These are phyloP conservation scores for Tephrocybe sp. DNA, from an alignment of 768 basidiomycete genomes.

Conservation along the genomic window DNA sequence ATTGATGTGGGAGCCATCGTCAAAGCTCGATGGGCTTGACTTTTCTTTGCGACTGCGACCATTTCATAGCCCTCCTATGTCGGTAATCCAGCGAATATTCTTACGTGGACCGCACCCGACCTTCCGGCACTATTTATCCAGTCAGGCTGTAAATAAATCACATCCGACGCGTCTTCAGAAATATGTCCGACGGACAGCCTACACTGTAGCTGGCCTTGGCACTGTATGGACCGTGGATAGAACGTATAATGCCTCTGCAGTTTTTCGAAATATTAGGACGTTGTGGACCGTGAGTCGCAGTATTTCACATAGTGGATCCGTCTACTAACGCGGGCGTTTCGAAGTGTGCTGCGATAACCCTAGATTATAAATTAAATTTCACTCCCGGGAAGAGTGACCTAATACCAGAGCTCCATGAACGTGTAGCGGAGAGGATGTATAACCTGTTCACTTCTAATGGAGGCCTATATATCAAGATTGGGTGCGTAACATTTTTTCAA, in stretches of 20 bases:
- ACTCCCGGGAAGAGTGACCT: slow-evolving; percentile 64
- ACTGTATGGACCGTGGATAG: slow-evolving; percentile 46
- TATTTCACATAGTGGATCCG: not conserved
- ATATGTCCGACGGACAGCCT: slow-evolving; percentile 33
- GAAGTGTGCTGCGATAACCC: slow-evolving; percentile 69
- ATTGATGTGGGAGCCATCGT: not conserved
- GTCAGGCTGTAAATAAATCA: not conserved
- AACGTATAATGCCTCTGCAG: slow-evolving; percentile 57
- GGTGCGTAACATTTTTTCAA: slow-evolving; percentile 26
- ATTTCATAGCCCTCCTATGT: too few relatives aligned
- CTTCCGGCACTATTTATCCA: slow-evolving; percentile 4
- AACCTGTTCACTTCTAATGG: slow-evolving; percentile 80
- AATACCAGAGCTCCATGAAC: slow-evolving; percentile 81
- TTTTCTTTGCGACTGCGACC: slow-evolving; percentile 1
- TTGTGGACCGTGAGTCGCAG: slow-evolving; percentile 46
- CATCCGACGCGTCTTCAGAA: slow-evolving; percentile 10
- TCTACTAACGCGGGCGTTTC: not conserved
- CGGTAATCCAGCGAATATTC: too few relatives aligned
- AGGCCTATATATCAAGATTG: slow-evolving; percentile 85
- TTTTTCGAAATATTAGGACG: slow-evolving; percentile 53
- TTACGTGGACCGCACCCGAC: not conserved
- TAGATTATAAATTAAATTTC: slow-evolving; percentile 91
- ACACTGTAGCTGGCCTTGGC: slow-evolving; percentile 38
- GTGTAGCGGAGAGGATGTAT: slow-evolving; percentile 78
- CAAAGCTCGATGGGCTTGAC: slow-evolving; percentile 6